phyloP scores from a whole-genome alignment of 2,329 filamentous ascomycete species.

The Dothistroma pini region DNA sequence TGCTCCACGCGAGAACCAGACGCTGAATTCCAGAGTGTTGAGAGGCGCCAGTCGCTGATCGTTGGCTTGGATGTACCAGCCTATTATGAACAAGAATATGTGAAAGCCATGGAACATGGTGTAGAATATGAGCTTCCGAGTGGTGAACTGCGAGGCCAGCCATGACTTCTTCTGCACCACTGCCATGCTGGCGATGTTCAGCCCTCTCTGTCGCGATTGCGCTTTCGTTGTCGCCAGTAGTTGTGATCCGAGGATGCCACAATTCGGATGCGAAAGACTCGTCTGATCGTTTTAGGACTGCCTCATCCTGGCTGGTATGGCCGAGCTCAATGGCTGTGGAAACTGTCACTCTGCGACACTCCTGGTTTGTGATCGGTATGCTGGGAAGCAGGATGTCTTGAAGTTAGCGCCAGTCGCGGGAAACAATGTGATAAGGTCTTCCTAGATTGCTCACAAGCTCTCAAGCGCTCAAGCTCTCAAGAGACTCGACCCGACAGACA shows the following conservation, averaged over 20 bases:
- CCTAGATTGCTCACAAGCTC: neutral
- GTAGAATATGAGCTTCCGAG: constrained; percentile 37
- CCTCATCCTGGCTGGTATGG: neutral
- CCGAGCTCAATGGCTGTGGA: neutral
- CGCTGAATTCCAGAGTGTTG: constrained; percentile 79
- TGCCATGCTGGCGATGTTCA: constrained; percentile 14
- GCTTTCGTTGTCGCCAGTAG: neutral
- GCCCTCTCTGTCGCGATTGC: neutral
- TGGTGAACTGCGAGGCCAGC: constrained; percentile 34
- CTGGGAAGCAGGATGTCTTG: no score
- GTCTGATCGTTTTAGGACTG: neutral
- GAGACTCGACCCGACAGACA: neutral
- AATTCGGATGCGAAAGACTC: neutral
- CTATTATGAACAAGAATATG: constrained; percentile 36
- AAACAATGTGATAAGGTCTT: neutral
- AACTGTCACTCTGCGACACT: neutral
- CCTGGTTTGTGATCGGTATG: neutral
- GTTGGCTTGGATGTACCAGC: constrained; percentile 60
- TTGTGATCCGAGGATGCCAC: neutral
- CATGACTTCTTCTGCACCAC: constrained; percentile 29
- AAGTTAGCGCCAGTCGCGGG: neutral
- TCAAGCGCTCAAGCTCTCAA: no score
- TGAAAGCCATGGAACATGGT: constrained; percentile 38
- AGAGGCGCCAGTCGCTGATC: constrained; percentile 69
- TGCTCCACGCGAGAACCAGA: constrained; percentile 94